These are phyloP conservation scores for Tilletia setariae DNA, from an alignment of 1,284 basidiomycete species.

Conservation along the genomic window DNA sequence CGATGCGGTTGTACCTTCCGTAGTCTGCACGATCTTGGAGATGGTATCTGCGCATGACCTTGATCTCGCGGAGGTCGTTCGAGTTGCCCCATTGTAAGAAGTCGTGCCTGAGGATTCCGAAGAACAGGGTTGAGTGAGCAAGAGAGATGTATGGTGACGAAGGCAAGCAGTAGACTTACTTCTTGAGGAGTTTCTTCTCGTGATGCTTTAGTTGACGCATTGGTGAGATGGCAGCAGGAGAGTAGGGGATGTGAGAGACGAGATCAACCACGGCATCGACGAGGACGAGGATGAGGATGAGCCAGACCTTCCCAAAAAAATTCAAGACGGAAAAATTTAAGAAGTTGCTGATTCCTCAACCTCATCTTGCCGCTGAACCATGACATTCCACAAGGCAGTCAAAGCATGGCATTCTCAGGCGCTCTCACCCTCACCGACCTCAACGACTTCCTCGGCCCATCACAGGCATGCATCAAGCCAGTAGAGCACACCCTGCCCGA, in stretches of 20 bases:
- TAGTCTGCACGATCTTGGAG: slow-evolving; percentile 72
- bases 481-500: slow-evolving; percentile 61
- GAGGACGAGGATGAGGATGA: not conserved
- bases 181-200: slow-evolving; percentile 54
- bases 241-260: not conserved
- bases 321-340: not conserved
- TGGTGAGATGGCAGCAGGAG: not conserved
- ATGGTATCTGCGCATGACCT: slow-evolving; percentile 93
- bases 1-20: slow-evolving; percentile 86
- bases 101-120: slow-evolving; percentile 40
- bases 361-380: not conserved
- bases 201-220: slow-evolving; percentile 54
- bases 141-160: not conserved
- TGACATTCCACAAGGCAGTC: not conserved
- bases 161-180: slow-evolving; percentile 30
- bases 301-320: not conserved
- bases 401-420: slow-evolving; percentile 84
- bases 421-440: slow-evolving; percentile 86
- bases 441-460: slow-evolving; percentile 96
- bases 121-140: no score
- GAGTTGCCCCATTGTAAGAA: slow-evolving; percentile 88
- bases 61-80: slow-evolving; percentile 83
- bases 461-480: slow-evolving; percentile 96
- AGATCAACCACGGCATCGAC: not conserved
- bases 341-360: not conserved